Conservation (phyloP, 768 basidiomycete species). For the Lenzites betulinus region DNA sequence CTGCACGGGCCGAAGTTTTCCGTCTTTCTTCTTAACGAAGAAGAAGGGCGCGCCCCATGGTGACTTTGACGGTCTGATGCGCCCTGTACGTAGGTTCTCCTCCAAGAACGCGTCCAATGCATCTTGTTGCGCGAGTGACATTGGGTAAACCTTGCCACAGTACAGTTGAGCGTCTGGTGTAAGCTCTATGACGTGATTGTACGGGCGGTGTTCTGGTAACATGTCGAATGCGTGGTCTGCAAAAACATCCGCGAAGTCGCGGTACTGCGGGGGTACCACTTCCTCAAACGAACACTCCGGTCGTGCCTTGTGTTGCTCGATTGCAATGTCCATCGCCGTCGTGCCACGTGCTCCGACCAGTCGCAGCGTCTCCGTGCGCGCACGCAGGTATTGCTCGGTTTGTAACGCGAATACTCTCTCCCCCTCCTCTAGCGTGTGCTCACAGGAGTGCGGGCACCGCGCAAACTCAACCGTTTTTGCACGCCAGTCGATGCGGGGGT, state of each 20-base stretch:
- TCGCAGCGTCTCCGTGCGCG: not conserved
- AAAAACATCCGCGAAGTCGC: constrained; percentile 11
- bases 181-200: constrained; percentile 24
- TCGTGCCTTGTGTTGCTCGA: constrained; percentile 2
- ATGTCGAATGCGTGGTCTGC: not conserved
- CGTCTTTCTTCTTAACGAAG: constrained; percentile 35
- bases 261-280: constrained; percentile 12
- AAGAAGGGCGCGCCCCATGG: constrained; percentile 31
- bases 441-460: constrained; percentile 7
- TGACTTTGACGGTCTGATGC: constrained; percentile 25
- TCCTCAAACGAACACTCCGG: constrained; percentile 9
- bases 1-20: constrained; percentile 24
- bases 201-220: constrained; percentile 18
- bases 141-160: constrained; percentile 22
- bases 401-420: constrained; percentile 7
- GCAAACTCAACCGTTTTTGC: constrained; percentile 8
- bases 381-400: not conserved
- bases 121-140: constrained; percentile 16
- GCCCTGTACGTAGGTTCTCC: constrained; percentile 25
- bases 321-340: constrained; percentile 14
- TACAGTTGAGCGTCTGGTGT: constrained; percentile 10
- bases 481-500: constrained; percentile 25
- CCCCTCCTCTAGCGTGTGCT: not conserved
- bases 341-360: not conserved
- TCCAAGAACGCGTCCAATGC: constrained; percentile 25